phyloP scores from a whole-genome alignment of 148 eudicot species.

The Hydrangea macrophylla region DNA sequence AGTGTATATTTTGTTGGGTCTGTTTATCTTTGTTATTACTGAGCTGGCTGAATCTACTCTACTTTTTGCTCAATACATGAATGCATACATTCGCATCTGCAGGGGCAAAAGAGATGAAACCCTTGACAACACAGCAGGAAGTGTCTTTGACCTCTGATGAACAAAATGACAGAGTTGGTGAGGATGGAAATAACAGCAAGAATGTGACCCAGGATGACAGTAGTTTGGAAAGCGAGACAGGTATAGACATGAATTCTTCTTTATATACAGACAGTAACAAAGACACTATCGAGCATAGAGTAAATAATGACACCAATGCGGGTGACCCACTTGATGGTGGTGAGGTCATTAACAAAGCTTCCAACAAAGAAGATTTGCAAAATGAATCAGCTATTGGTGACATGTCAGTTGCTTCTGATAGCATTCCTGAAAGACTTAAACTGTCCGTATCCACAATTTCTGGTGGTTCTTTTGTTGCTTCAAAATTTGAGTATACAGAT shows the following conservation, averaged over 20 bases:
- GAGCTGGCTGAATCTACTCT: conserved; percentile 2
- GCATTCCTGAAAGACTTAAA: conserved; percentile 21
- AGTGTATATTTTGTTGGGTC: background rate
- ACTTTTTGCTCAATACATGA: background rate
- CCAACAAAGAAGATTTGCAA: conserved; percentile 29
- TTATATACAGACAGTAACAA: conserved; percentile 34
- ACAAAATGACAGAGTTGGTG: conserved; percentile 31
- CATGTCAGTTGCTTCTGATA: conserved; percentile 29
- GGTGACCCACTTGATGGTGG: conserved; percentile 25
- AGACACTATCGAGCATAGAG: conserved; percentile 22
- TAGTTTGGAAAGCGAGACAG: conserved; percentile 27
- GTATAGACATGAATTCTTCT: conserved; percentile 33
- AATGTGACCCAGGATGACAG: conserved; percentile 21
- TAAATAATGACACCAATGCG: conserved; percentile 22
- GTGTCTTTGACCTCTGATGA: conserved; percentile 42
- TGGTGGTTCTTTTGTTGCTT: conserved; percentile 25
- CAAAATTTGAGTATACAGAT: conserved; percentile 27
- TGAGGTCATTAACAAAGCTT: conserved; percentile 22
- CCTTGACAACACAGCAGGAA: conserved; percentile 64
- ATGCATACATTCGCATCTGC: conserved; percentile 15
- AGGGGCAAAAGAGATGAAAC: conserved; percentile 61
- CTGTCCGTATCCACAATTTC: conserved; percentile 30
- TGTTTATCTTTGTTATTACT: background rate
- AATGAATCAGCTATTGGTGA: conserved; percentile 30
- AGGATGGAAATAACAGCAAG: conserved; percentile 31